Base-by-base conservation (phyloP, 1,284 basidiomycete genomes). In the Bondarzewia mesenterica region DNA sequence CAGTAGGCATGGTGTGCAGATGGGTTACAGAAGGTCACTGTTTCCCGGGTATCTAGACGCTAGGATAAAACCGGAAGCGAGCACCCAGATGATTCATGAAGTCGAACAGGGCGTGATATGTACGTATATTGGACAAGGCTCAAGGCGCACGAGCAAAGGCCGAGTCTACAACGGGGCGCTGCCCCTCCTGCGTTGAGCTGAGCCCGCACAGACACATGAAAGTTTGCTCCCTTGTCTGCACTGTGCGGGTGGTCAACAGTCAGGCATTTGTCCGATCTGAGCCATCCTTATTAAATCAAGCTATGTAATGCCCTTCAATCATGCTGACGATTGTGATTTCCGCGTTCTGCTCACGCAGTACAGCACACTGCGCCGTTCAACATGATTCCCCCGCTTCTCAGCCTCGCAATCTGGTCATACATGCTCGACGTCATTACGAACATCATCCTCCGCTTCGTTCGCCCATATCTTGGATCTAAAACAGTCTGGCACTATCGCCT, bases 401-500 rank as follows among this genome's bases (percentile, higher is more conserved):
- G 67, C 45, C 53, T 72, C 10, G 56, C 61, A 7, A 72, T 68
- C 27, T 79, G 75, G 76, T 59, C 61, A 6, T 71, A 67, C 47
- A 59, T 78, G 23, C 76, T 76, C 3, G 65, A 71, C 54, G 58
- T 70, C 45, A 63, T 62, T 4, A 71, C 74, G 3, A 57, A 61
- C 15, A 61, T 65, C 29, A 55, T 66, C 5, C 61, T 77, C n/a
- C 58, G 60, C 16, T 41, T 65, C 49, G 57, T 66, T 7, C 61
- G 73, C 4, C 72, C 77, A 7, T 57, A 63, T 62, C 7, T 23
- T 6, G 70, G 73, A 18, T 72, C 75, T 1, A 66, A 70, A 1
- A n/a, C 38, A 6, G 15, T 18, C 10, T 71, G 64, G 21, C 75
- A 84, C 55, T 81, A 83, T 53, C 80, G 82, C 38, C 67, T 74